Evolutionary conservation across 345 rosid genomes (phyloP), one percentile per base, ranked within the genome.

Genomic region (Acer negundo): DNA sequence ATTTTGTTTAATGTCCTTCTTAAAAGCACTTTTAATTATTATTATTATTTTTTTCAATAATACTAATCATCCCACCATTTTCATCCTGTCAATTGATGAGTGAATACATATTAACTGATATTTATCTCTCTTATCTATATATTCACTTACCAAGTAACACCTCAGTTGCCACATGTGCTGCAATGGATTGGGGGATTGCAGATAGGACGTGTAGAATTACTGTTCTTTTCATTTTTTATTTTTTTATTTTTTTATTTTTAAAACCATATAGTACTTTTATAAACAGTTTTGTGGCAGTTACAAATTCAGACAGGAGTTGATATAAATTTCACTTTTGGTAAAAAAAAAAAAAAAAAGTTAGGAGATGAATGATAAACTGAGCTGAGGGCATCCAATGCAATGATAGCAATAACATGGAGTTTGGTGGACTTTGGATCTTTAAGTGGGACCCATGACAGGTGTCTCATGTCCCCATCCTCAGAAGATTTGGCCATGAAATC

Each of bases 381-480:
- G 55, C 62, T 3, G 51, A 75, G n/a, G n/a, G 16, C 69, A 40
- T 71, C 77, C 80, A 78, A 66, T 76, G 24, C 38, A 35, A 35
- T 35, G 38, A 84, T 79, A 42, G 12, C 42, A 20, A 44, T 53
- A 75, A 35, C 78, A 53, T 66, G 78, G 78, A 12, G 47, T 35
- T 53, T 35, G 16, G 38, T 51, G 69, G 77, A 62, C 71, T 51
- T 75, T 65, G 63, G 76, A 75, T 8, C 24, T 20, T 59, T 20
- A 3, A 4, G 38, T 35, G 35, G 78, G 49, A 53, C 23, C 64
- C 64, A 13, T 31, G 63, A 19, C 51, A 75, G 77, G 49, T 26
- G 62, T n/a, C 62, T 10, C 6, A 26, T 1, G 6, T 7, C 24
- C 22, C 15, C 2, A n/a, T 31, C 11, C 2, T 0, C 24, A 0